phyloP scores from a whole-genome alignment of 2,329 filamentous ascomycete species.

The Rutstroemia sp. region DNA sequence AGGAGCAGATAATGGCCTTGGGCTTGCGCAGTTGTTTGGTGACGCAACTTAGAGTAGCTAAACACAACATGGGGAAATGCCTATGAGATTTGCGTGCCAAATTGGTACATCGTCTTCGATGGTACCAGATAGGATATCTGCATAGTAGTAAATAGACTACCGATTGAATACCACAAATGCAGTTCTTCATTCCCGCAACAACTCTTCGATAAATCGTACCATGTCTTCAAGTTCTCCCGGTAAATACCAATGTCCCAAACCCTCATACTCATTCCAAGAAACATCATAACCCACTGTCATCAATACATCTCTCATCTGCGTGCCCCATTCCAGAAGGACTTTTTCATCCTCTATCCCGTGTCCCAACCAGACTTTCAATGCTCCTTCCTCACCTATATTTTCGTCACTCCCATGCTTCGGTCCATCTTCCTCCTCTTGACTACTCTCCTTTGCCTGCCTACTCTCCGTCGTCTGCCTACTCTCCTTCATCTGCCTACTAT shows the following conservation, averaged over 20 bases:
- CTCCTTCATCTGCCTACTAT: too few species aligned
- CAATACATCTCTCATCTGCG: constrained; percentile 8
- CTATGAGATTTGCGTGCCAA: too few species aligned
- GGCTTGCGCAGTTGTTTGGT: too few species aligned
- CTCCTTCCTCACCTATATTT: background rate
- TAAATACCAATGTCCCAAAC: background rate
- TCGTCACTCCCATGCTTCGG: background rate
- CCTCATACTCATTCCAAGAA: background rate
- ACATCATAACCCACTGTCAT: background rate
- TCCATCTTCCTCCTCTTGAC: too few species aligned
- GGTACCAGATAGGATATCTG: too few species aligned
- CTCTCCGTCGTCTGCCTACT: too few species aligned
- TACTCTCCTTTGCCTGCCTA: too few species aligned
- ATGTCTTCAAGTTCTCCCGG: background rate
- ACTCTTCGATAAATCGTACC: background rate
- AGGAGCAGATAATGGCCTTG: too few species aligned
- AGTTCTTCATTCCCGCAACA: background rate
- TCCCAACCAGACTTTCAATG: constrained; percentile 6
- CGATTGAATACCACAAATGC: too few species aligned
- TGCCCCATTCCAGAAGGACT: constrained; percentile 19
- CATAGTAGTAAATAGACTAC: background rate
- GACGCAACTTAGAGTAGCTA: too few species aligned
- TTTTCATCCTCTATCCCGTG: constrained; percentile 22
- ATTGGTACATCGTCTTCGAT: too few species aligned
- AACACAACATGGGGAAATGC: too few species aligned